Evolutionary conservation across 148 eudicot genomes (phyloP), one percentile per base, ranked within the genome.

Genomic region (Drosera capensis): DNA sequence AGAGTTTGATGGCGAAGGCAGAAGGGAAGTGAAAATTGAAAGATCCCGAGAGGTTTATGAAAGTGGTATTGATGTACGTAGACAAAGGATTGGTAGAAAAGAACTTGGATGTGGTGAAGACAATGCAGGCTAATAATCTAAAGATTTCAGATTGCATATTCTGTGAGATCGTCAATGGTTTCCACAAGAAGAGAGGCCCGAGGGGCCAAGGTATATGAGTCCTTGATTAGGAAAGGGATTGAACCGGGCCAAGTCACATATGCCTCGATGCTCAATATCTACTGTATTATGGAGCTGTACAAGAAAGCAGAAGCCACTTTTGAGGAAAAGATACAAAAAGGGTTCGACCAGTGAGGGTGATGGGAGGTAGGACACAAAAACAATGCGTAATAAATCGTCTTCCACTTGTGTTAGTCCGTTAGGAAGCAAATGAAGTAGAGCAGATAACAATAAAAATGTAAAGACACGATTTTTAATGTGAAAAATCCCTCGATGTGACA

Each of bases 201-300:
- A 61, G 24, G 55, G 0, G 58, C 57, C 7, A 51, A 56, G 16
- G 82, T 85, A 0, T 78, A 84, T 41, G 69, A 78, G 18, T 68
- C 73, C 22, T 56, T 90, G 12, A 21, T 66, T 1, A n/a, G 4
- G 8, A 57, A 59, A 7, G 85, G 78, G 12, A 60, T 67, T 42
- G 80, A 69, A 52, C 88, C 99, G 2, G 99, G 93, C 14, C 99
- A 90, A 53, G 99, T 90, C 60, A 80, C 95, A 15, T 78, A 80
- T 43, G 88, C 99, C 16, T 84, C 95, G 0, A 43, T 78, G 4
- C 56, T 77, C 38, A 78, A 66, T 21, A 61, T 81, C 2, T 90
- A 78, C 35, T 65, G 67, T 34, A 65, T 74, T 11, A 66, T 90
- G 0, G 95, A 78, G 17, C 35, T 73, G 15, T 73, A 75, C 39